Evolutionary conservation across 2,329 filamentous ascomycete species (phyloP).

Genomic region (Colletotrichum cordylinicola): DNA sequence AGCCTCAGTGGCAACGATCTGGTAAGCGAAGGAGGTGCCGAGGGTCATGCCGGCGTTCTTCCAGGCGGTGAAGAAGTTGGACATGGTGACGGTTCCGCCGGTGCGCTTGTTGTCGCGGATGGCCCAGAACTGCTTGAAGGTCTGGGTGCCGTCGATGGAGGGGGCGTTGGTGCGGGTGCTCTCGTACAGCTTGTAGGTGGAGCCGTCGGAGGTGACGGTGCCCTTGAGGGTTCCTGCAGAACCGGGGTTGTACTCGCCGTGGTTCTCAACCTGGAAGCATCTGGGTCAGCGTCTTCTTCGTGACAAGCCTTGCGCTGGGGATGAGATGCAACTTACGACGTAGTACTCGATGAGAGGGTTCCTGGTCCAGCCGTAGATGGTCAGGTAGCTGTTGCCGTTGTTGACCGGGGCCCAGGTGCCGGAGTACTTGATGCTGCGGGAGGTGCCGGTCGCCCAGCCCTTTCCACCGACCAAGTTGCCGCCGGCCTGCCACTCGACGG

Average conservation of each 20-base stretch:
- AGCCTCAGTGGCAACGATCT: slow-evolving; percentile 61
- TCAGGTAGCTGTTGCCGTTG: slow-evolving; percentile 40
- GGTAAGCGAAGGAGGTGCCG: slow-evolving; percentile 53
- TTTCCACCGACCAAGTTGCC: slow-evolving; percentile 64
- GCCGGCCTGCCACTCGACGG: slow-evolving; percentile 46
- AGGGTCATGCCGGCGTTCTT: slow-evolving; percentile 50
- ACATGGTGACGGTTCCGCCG: slow-evolving; percentile 53
- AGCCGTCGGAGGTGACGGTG: slow-evolving; percentile 39
- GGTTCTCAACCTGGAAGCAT: slow-evolving; percentile 34
- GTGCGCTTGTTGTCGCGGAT: slow-evolving; percentile 54
- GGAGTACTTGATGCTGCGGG: slow-evolving; percentile 38
- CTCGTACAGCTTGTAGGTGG: slow-evolving; percentile 41
- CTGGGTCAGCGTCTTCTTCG: not conserved
- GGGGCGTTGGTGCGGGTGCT: slow-evolving; percentile 45
- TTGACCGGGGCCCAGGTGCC: slow-evolving; percentile 33
- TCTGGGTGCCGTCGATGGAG: slow-evolving; percentile 53
- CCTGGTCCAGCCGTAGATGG: slow-evolving; percentile 43
- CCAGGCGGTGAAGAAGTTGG: slow-evolving; percentile 61
- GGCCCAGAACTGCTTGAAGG: slow-evolving; percentile 60
- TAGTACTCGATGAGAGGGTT: slow-evolving; percentile 36
- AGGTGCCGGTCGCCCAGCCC: slow-evolving; percentile 59
- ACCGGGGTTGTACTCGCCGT: slow-evolving; percentile 41
- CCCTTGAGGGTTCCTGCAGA: slow-evolving; percentile 36
- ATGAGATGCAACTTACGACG: slow-evolving; percentile 25
- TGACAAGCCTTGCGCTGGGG: not conserved